Percentiles rank a stretch among this genome's conserved stretches.
These are phyloP conservation scores for Diaporthe caulivora DNA, from an alignment of 2,329 filamentous ascomycete species.

Conservation along the genomic window DNA sequence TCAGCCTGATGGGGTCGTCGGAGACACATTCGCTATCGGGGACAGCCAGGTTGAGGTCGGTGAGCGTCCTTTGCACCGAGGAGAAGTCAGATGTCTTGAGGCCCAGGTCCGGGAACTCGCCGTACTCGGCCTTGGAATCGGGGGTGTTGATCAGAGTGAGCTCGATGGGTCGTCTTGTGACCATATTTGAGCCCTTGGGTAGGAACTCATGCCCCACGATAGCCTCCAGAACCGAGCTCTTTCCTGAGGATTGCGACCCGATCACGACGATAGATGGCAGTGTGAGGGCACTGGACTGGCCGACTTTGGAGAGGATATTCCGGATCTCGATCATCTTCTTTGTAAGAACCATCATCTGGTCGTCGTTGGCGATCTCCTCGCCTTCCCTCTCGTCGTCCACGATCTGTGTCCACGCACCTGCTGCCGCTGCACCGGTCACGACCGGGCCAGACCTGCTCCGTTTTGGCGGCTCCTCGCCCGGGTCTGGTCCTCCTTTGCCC, in stretches of 20 bases:
- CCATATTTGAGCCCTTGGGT: conserved; percentile 99
- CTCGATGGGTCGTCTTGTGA: conserved; percentile 94
- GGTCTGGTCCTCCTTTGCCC: conserved; percentile 61
- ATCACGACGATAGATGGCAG: conserved; percentile 99
- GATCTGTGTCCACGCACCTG: conserved; percentile 70
- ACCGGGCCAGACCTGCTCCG: conserved; percentile 68
- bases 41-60: conserved; percentile 93
- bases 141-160: conserved; percentile 96
- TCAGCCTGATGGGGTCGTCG: conserved; percentile 95
- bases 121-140: conserved; percentile 87
- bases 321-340: conserved; percentile 99
- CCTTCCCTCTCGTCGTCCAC: conserved; percentile 73
- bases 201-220: conserved; percentile 98
- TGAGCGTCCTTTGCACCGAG: conserved; percentile 92
- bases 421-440: conserved; percentile 76
- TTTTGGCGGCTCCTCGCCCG: conserved; percentile 66
- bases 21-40: conserved; percentile 92
- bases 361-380: conserved; percentile 82
- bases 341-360: conserved; percentile 99
- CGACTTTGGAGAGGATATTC: conserved; percentile 89
- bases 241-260: conserved; percentile 96
- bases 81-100: conserved; percentile 91
- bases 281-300: conserved; percentile 88
- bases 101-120: conserved; percentile 93
- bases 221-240: conserved; percentile 95